These are phyloP conservation scores for Actinomucor elegans DNA, from an alignment of 371 early-diverging fungal species.

Conservation along the genomic window DNA sequence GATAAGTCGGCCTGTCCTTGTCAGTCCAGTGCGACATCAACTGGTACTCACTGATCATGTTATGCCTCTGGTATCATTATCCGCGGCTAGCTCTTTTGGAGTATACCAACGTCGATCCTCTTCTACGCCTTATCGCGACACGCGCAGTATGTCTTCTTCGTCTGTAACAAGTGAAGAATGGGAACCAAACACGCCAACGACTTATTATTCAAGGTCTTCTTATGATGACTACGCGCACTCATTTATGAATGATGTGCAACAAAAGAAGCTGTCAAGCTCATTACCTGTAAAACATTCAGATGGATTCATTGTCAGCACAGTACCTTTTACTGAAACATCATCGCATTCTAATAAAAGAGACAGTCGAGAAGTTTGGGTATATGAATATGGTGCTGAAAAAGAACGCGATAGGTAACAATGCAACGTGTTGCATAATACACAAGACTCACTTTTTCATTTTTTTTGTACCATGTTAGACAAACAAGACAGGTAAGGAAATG, in stretches of 20 bases:
- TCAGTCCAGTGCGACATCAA: conserved; percentile 20
- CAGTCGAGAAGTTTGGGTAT: conserved; percentile 14
- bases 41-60: conserved; percentile 21
- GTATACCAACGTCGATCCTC: conserved; percentile 7
- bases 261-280: conserved; percentile 4
- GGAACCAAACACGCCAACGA: conserved; percentile 17
- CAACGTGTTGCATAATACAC: neutral
- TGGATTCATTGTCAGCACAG: neutral
- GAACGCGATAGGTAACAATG: conserved; percentile 24
- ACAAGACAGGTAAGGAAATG: conserved; percentile 25
- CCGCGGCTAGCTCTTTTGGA: conserved; percentile 5
- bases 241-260: conserved; percentile 1
- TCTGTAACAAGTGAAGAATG: conserved; percentile 18
- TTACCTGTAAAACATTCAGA: conserved; percentile 9
- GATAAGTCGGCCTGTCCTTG: neutral
- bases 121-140: neutral
- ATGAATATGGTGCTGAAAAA: conserved; percentile 29
- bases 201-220: neutral
- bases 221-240: conserved; percentile 6
- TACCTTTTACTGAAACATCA: neutral
- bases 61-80: conserved; percentile 13
- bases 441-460: neutral
- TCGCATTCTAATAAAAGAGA: neutral
- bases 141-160: neutral
- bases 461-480: conserved; percentile 19